A percentile compares a stretch with the other conserved stretches of the same genome.
Evolutionary conservation across 331 rosid genomes (phyloP).

Genomic region (Stylosanthes scabra): DNA sequence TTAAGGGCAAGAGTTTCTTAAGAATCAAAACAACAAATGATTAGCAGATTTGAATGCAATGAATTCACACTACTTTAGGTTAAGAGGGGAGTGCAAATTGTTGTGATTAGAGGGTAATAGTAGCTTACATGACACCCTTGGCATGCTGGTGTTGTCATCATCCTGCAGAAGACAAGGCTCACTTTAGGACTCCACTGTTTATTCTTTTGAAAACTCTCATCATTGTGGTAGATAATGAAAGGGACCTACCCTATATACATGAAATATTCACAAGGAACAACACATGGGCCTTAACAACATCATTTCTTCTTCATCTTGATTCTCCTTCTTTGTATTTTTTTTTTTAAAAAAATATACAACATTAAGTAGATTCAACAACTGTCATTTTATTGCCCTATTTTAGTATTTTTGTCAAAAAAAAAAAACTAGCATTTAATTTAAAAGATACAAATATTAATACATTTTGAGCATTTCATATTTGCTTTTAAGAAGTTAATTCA

Average conservation of each 20-base stretch:
- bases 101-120: constrained; percentile 32
- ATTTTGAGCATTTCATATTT: no score
- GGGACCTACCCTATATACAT: constrained; percentile 52
- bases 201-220: constrained; percentile 59
- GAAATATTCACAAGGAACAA: constrained; percentile 40
- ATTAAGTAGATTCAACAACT: no score
- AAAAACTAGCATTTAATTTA: no score
- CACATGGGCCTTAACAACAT: constrained; percentile 46
- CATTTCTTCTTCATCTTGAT: constrained; percentile 9
- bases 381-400: no score
- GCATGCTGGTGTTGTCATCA: constrained; percentile 50
- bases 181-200: constrained; percentile 42
- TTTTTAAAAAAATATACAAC: not conserved
- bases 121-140: constrained; percentile 36
- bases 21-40: constrained; percentile 35
- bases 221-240: constrained; percentile 57
- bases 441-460: no score
- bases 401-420: no score
- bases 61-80: constrained; percentile 39
- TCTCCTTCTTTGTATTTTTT: constrained; percentile 7
- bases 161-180: constrained; percentile 49
- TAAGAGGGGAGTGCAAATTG: constrained; percentile 38
- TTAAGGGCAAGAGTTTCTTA: constrained; percentile 35
- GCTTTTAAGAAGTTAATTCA: no score
- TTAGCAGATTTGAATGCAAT: constrained; percentile 44